Evolutionary conservation across 2,329 filamentous ascomycete species (phyloP).

Genomic region (Aspergillus sp.): DNA sequence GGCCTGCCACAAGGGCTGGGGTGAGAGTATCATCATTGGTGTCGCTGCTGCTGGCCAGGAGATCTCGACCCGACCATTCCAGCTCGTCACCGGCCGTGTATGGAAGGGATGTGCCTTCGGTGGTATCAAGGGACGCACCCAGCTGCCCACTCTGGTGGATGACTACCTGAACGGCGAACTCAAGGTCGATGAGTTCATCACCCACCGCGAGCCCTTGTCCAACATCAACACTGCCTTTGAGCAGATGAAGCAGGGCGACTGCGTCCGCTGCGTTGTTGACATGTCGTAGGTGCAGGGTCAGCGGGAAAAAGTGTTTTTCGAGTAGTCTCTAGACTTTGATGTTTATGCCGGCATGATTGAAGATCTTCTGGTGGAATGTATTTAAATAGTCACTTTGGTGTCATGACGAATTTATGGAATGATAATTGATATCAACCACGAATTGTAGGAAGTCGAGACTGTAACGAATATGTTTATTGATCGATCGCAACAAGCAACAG

Average conservation of each 20-base stretch:
- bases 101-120: constrained; percentile 99
- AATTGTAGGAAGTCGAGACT: too few relatives aligned
- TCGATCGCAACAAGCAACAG: too few relatives aligned
- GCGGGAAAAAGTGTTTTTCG: neutral
- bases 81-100: constrained; percentile 93
- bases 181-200: constrained; percentile 99
- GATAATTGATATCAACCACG: too few relatives aligned
- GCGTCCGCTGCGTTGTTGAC: constrained; percentile 88
- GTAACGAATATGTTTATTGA: too few relatives aligned
- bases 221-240: constrained; percentile 89
- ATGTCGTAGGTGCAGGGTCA: constrained; percentile 34
- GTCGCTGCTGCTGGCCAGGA: constrained; percentile 95
- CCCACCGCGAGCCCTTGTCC: constrained; percentile 76
- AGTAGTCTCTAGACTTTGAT: too few relatives aligned
- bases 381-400: too few relatives aligned
- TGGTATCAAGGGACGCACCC: constrained; percentile 93
- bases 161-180: constrained; percentile 87
- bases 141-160: constrained; percentile 78
- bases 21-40: constrained; percentile 95
- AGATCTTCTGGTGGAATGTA: too few relatives aligned
- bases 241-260: constrained; percentile 93
- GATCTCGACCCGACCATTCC: constrained; percentile 92
- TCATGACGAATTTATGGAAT: too few relatives aligned
- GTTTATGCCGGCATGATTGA: too few relatives aligned
- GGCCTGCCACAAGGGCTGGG: constrained; percentile 99